These are phyloP conservation scores for Erodium texanum DNA, from an alignment of 441 rosid genomes.

Conservation along the genomic window DNA sequence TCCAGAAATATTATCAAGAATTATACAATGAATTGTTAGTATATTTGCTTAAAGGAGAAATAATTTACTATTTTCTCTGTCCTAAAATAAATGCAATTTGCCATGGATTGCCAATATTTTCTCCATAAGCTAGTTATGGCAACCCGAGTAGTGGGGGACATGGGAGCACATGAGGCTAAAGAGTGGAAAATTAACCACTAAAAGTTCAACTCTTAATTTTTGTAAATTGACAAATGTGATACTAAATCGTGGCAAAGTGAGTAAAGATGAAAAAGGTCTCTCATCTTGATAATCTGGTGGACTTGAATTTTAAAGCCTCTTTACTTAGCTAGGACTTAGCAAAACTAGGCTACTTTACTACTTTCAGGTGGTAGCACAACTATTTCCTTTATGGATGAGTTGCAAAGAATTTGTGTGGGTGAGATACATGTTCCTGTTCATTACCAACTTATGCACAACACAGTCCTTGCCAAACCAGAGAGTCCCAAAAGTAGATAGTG, in stretches of 20 bases:
- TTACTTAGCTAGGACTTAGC: neutral
- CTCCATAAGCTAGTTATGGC: neutral
- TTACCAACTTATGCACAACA: neutral
- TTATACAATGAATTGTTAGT: no score
- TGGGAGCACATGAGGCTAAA: neutral
- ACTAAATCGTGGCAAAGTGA: neutral
- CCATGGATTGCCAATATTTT: neutral
- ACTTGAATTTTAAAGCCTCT: neutral
- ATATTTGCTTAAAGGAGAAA: neutral
- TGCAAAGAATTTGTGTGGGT: neutral
- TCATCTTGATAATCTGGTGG: neutral
- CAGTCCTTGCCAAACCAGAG: neutral
- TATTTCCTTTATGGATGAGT: neutral
- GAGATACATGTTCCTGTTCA: neutral
- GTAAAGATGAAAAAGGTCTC: neutral
- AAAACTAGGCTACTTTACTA: neutral
- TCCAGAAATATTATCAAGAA: neutral
- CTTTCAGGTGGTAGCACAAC: neutral
- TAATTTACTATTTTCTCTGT: no score
- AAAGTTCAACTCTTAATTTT: neutral
- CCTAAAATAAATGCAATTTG: neutral
- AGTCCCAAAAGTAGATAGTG: neutral
- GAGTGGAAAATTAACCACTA: neutral
- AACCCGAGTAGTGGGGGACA: neutral
- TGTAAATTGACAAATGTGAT: neutral